These are phyloP conservation scores for Mycena sanguinolenta DNA, from an alignment of 768 basidiomycete genomes.

Conservation along the genomic window DNA sequence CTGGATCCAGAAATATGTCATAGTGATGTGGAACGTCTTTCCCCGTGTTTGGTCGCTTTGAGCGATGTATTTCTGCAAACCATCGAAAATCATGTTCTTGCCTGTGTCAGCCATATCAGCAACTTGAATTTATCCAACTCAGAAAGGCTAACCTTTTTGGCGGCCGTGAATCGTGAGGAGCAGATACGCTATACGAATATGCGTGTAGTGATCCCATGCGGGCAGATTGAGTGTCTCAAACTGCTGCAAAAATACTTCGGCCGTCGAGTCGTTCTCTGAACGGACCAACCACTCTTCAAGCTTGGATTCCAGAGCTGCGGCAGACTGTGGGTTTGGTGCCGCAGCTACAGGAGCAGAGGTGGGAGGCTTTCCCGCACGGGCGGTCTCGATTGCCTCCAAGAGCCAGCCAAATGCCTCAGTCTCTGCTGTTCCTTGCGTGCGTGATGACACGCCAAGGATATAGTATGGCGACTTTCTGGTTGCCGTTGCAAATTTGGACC, in stretches of 20 bases:
- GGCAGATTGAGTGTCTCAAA: conserved; percentile 53
- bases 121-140: not conserved
- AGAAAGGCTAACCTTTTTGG: conserved; percentile 50
- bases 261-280: conserved; percentile 45
- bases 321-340: too few relatives aligned
- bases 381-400: not conserved
- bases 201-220: conserved; percentile 64
- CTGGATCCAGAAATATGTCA: conserved; percentile 68
- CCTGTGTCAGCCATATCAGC: conserved; percentile 42
- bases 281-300: conserved; percentile 53
- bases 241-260: conserved; percentile 50
- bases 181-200: conserved; percentile 59
- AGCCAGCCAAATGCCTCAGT: conserved; percentile 59
- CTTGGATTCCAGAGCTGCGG: conserved; percentile 29
- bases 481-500: conserved; percentile 37
- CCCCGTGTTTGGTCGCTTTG: conserved; percentile 53
- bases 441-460: conserved; percentile 47
- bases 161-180: conserved; percentile 55
- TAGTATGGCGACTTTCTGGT: conserved; percentile 46
- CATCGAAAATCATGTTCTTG: conserved; percentile 59
- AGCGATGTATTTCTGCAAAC: conserved; percentile 56
- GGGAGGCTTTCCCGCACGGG: conserved; percentile 32
- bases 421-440: conserved; percentile 31
- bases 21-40: conserved; percentile 59
- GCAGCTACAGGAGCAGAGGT: conserved; percentile 12